Evolutionary conservation across 495 filamentous ascomycete species (phyloP), one percentile per base, ranked within the genome.

Genomic region (Penicillium desertorum): DNA sequence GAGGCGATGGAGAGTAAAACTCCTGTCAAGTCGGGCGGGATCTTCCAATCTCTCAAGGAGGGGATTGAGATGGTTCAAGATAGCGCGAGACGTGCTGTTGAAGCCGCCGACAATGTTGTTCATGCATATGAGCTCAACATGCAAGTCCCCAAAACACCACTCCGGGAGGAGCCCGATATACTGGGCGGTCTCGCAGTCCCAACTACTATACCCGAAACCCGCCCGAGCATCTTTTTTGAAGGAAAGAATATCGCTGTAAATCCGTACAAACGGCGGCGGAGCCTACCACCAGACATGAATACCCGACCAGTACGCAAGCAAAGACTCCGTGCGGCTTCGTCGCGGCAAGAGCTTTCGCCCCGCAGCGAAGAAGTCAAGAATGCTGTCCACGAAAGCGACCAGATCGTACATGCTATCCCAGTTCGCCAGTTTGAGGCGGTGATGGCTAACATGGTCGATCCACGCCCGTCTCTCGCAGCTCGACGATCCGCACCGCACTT

Each of bases 51-150:
- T 41, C 74, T 92, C 41, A 88, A 84, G 64, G 82, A 84, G 55
- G 88, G 86, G 58, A 91, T 92, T 59, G 88, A 92, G 66, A 80
- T 87, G 64, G 85, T 90, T 39, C 89, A 92, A 81, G 89, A 91
- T 63, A 91, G 88, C 67, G 89, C 89, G 46, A 79, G 86, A 67
- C 77, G 89, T 43, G 89, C 88, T 3, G 85, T 92, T 16, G 89
- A 92, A 70, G 89, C 89, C 25, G 88, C 89, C 2, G 89, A 92
- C 61, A 92, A 92, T 62, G 88, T 92, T 37, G 88, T 92, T 27
- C 86, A 92, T 74, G 89, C 89, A n/a, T 92, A 91, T 59, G 89
- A 91, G 68, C 79, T 92, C 62, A 88, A 92, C 68, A 89, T 92
- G 88, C 84, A 89, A 60, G 79, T 92, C 25, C 89, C 89, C 19